Evolutionary conservation across 768 basidiomycete genomes (phyloP).

Genomic region (Clathrus columnatus): DNA sequence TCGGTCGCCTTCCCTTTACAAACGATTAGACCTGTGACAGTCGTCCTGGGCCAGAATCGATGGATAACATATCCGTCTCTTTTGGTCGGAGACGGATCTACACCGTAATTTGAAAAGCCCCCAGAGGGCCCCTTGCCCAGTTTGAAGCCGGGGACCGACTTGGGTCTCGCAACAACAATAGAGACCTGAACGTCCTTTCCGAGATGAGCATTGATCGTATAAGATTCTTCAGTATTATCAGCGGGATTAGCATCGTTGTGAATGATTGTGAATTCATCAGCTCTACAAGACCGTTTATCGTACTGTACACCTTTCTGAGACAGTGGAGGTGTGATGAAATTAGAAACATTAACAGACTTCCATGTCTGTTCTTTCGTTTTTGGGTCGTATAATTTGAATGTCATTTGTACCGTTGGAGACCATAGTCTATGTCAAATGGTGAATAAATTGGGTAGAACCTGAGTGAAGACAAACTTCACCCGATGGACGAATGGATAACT

Average conservation of each 20-base stretch:
- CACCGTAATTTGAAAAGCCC: slow-evolving; percentile 83
- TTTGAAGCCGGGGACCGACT: slow-evolving; percentile 79
- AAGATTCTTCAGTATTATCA: slow-evolving; percentile 60
- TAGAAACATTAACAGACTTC: slow-evolving; percentile 80
- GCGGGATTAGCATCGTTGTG: slow-evolving; percentile 45
- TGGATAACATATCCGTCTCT: slow-evolving; percentile 84
- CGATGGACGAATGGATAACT: slow-evolving; percentile 81
- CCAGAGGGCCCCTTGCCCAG: slow-evolving; percentile 81
- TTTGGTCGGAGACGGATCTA: slow-evolving; percentile 40
- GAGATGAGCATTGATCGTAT: slow-evolving; percentile 71
- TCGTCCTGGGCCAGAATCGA: slow-evolving; percentile 78
- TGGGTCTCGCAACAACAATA: slow-evolving; percentile 62
- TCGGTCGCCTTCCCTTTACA: slow-evolving; percentile 50
- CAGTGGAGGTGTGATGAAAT: slow-evolving; percentile 68
- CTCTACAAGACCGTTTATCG: slow-evolving; percentile 82
- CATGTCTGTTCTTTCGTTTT: slow-evolving; percentile 64
- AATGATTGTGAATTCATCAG: slow-evolving; percentile 76
- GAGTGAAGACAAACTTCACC: slow-evolving; percentile 43
- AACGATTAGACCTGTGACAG: slow-evolving; percentile 58
- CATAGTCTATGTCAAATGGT: slow-evolving; percentile 51
- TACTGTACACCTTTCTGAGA: slow-evolving; percentile 22
- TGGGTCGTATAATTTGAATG: slow-evolving; percentile 80
- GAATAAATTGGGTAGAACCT: slow-evolving; percentile 9
- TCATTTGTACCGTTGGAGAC: slow-evolving; percentile 93
- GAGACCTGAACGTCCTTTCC: slow-evolving; percentile 73